phyloP scores from a whole-genome alignment of 257 asterid genomes.

The Solanum commersonii region DNA sequence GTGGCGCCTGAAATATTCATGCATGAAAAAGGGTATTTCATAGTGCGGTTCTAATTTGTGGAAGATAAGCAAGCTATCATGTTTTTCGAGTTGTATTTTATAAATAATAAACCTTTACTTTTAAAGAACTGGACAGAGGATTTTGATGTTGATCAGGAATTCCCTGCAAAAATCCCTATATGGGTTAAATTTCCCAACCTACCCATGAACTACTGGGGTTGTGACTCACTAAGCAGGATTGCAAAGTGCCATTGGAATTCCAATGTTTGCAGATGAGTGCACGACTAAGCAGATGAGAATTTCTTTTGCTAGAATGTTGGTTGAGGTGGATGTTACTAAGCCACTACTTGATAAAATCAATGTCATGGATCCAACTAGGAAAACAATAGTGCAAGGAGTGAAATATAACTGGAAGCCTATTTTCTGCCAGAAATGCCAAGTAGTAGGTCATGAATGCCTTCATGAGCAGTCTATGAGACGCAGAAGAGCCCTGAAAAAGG shows the following conservation, averaged over 20 bases:
- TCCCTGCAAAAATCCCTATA: neutral
- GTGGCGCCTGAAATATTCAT: too few relatives aligned
- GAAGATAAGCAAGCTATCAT: too few relatives aligned
- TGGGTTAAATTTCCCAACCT: neutral
- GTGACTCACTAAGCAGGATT: neutral
- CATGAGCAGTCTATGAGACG: neutral
- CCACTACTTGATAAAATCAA: neutral
- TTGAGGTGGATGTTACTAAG: neutral
- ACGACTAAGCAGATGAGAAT: neutral
- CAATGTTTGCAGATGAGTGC: neutral
- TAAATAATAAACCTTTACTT: neutral
- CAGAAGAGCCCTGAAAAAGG: neutral
- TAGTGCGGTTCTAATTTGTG: too few relatives aligned
- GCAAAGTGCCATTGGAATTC: neutral
- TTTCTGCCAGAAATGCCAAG: neutral
- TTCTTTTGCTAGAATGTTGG: neutral
- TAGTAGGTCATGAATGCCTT: neutral
- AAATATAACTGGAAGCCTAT: neutral
- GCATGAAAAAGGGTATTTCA: too few relatives aligned
- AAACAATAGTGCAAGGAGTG: neutral
- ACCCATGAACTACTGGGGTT: neutral
- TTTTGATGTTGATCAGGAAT: neutral
- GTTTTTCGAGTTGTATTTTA: fast-evolving
- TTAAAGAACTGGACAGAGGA: neutral
- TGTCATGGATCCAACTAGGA: neutral